Conservation (phyloP, 768 basidiomycete species). For the Solioccasus polychromus region DNA sequence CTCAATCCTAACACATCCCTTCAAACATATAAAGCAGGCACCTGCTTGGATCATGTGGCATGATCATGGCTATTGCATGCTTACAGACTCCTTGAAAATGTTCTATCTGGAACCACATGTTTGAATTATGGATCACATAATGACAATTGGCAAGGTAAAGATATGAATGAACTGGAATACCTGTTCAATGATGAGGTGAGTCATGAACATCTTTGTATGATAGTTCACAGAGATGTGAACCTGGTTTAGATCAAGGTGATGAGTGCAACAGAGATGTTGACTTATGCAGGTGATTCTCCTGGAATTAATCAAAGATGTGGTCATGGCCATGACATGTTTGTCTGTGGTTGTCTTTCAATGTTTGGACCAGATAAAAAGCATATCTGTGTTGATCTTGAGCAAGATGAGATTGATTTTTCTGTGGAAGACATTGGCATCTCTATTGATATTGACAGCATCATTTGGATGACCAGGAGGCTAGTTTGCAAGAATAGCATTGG, state of each 20-base stretch:
- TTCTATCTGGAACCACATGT: constrained; percentile 1
- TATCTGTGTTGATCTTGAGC: constrained; percentile 8
- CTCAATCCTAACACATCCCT: background rate
- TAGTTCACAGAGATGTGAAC: too few relatives aligned
- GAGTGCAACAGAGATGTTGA: constrained; percentile 4
- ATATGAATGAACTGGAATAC: background rate
- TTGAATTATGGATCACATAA: background rate
- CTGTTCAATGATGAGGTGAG: too few relatives aligned
- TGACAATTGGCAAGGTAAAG: background rate
- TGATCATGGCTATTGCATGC: constrained; percentile 7
- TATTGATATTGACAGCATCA: constrained; percentile 16
- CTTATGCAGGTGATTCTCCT: background rate
- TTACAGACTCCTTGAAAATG: constrained; percentile 4
- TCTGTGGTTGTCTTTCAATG: background rate
- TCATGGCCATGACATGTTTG: constrained; percentile 6
- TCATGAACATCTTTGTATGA: too few relatives aligned
- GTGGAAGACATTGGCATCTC: background rate
- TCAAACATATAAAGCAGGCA: background rate
- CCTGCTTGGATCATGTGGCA: constrained; percentile 9
- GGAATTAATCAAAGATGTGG: too few relatives aligned
- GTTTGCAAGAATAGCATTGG: background rate
- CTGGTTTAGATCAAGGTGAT: too few relatives aligned
- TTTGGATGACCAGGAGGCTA: constrained; percentile 11
- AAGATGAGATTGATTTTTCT: background rate
- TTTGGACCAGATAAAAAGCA: background rate